Evolutionary conservation across 164 flowering plant species (phyloP).

Genomic region (Sextonia rubra): DNA sequence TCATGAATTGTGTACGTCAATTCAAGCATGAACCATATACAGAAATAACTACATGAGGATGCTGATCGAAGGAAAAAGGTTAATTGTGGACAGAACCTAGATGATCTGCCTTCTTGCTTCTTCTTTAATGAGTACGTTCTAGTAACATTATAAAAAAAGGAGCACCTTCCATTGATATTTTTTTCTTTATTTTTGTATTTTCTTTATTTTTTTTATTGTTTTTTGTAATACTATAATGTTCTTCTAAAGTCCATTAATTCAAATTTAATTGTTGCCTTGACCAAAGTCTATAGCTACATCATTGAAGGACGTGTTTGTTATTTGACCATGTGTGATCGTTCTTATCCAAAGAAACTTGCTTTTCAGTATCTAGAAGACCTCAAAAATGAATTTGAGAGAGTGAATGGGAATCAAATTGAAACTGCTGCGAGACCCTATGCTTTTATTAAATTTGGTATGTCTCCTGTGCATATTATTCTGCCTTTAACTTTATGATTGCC

Average conservation of each 20-base stretch:
- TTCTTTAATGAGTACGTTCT: too few species aligned
- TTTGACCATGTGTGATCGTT: constrained; percentile 87
- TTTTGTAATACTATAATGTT: background rate
- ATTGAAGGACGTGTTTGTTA: constrained; percentile 92
- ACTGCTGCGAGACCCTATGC: constrained; percentile 95
- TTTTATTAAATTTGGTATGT: constrained; percentile 77
- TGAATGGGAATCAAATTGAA: constrained; percentile 79
- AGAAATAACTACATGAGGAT: too few species aligned
- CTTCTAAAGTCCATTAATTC: background rate
- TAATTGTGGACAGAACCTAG: too few species aligned
- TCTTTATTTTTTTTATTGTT: too few species aligned
- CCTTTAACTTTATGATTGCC: background rate
- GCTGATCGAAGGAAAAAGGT: too few species aligned
- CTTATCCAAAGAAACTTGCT: constrained; percentile 93
- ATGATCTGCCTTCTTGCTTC: too few species aligned
- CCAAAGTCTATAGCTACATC: constrained; percentile 53
- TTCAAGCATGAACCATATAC: too few species aligned
- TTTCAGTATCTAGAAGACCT: constrained; percentile 88
- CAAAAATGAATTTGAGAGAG: constrained; percentile 86
- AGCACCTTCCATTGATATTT: too few species aligned
- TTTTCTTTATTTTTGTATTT: too few species aligned
- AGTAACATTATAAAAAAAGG: too few species aligned
- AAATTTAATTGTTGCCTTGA: constrained; percentile 37
- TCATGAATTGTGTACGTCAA: too few species aligned
- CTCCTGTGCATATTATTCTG: background rate